Evolutionary conservation across 345 rosid species (phyloP).

Genomic region (Populus ilicifolia): DNA sequence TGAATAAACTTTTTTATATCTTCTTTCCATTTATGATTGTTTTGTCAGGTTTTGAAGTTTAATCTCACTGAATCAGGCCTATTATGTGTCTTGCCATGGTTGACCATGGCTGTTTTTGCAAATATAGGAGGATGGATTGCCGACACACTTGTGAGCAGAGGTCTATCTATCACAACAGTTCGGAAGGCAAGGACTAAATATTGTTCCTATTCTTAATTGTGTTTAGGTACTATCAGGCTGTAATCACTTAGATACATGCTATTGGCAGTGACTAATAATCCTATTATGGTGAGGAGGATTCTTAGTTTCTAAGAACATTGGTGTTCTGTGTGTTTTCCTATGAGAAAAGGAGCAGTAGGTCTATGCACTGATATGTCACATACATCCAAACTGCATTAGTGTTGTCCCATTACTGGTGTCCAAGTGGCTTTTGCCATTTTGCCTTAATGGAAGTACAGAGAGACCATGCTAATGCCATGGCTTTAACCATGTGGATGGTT

Average conservation of each 20-base stretch:
- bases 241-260: not conserved
- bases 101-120: constrained; percentile 92
- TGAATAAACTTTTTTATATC: not conserved
- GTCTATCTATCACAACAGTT: constrained; percentile 84
- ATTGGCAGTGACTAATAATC: not conserved
- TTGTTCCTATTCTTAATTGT: not conserved
- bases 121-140: constrained; percentile 99
- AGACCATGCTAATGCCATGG: not conserved
- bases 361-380: not conserved
- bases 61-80: constrained; percentile 97
- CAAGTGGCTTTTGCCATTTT: not conserved
- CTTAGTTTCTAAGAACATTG: not conserved
- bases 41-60: constrained; percentile 83
- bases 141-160: constrained; percentile 89
- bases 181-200: constrained; percentile 65
- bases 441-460: not conserved
- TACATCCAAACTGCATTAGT: not conserved
- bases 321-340: not conserved
- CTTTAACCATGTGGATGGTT: not conserved
- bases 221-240: not conserved
- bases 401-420: not conserved
- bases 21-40: constrained; percentile 5
- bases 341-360: not conserved
- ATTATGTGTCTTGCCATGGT: constrained; percentile 92
- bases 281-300: constrained; percentile 4